Base-by-base conservation (phyloP, 306 rosid species). In the Vigna angularis region DNA sequence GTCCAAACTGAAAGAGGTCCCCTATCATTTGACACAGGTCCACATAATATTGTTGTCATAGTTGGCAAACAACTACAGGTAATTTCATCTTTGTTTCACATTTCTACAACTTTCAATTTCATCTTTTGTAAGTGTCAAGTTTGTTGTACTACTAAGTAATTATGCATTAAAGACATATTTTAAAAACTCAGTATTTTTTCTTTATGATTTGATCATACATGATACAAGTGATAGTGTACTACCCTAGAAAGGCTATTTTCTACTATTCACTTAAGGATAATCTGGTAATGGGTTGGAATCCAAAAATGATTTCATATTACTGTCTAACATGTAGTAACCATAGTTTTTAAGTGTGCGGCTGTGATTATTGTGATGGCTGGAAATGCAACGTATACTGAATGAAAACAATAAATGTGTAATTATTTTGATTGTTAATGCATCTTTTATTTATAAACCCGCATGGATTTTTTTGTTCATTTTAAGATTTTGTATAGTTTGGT, bases 41-140 rank as follows among this genome's bases (percentile, higher is more conserved):
- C 93, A 5, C 90, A 88, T 48, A 44, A 80, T 61, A 64, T 94
- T 6, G 88, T 92, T 38, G 93, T 87, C 72, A 89, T 91, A 7
- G 76, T 90, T 62, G 97, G 96, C 65, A 87, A 86, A 74, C 97
- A 89, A 62, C 75, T 92, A 32, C 79, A 88, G 98, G 97, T 94
- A 88, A 80, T 59, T 68, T 62, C 17, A 22, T 47, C 49, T 1
- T 38, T 49, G 17, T 48, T 71, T 47, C 32, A 26, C 20, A 32
- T 0, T n/a, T 13, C 63, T 5, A 20, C 9, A 14, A 72, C 18
- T 18, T 59, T 63, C 28, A 38, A 50, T 20, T 61, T 12, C 16
- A 6, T 18, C 59, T 48, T 40, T 4, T 13, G 22, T 15, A 20
- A 12, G 40, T 18, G 45, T 20, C 32, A 55, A 14, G 53, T 53